Evolutionary conservation across 805 yeast species (phyloP), one percentile per base, ranked within the genome.

Genomic region (Candida peoriensis): DNA sequence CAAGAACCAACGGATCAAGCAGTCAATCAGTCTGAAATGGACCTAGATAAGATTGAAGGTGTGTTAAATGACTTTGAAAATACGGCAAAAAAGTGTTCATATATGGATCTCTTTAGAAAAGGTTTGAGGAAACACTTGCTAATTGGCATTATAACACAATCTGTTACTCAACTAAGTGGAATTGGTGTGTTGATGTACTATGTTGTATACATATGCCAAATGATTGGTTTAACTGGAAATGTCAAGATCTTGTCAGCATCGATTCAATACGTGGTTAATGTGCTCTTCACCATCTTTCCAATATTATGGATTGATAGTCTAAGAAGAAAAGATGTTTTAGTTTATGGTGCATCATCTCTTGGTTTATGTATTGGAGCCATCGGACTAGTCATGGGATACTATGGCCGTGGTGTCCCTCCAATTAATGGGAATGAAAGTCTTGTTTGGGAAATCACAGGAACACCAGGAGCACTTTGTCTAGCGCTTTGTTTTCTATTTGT

Each of bases 281-380:
- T 63, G 0, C 7, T 63, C 1, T 66, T 72, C 46, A 62, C 74
- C 1, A 33, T 65, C 5, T 38, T 73, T 18, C 78, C 79, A 2
- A 53, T 72, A 1, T 21, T 63, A 7, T 51, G 63, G 27, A 46
- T 74, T 12, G 74, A 70, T 42, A 56, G 52, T 20, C 52, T 70
- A 32, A 55, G 72, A 50, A 58, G 80, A 35, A 72, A 69, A 38
- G 75, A 70, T 42, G 55, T 64, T 7, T 50, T 72, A 15, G 57
- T 66, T 1, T 66, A 63, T 44, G 81, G 79, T 1, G 43, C 64
- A 19, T 27, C 52, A 14, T 47, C 66, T 1, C 48, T 71, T 19
- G 61, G 69, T 0, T 5, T 54, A 2, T 50, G 68, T 7, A 66
- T 63, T 45, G 33, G 50, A 0, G 34, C 58, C 0, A 55, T 72